phyloP scores from a whole-genome alignment of 2,329 filamentous ascomycete species.

The Rutstroemia sp. region DNA sequence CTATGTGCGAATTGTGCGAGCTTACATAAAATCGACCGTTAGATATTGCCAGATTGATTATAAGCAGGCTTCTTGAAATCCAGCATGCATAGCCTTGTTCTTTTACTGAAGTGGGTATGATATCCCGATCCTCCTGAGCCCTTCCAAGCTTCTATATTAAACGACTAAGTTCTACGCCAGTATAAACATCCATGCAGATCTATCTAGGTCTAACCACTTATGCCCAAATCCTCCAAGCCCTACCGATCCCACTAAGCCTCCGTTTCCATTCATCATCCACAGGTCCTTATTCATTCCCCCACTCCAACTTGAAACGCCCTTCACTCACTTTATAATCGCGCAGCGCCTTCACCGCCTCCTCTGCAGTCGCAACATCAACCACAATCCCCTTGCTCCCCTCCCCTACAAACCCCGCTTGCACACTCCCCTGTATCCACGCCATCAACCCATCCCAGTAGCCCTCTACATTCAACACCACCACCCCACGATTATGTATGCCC shows the following conservation, averaged over 20 bases:
- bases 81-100: not conserved
- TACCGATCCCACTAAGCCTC: not conserved
- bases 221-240: not conserved
- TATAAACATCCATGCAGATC: not conserved
- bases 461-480: slow-evolving; percentile 79
- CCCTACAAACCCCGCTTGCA: slow-evolving; percentile 70
- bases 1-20: no score
- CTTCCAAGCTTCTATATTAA: not conserved
- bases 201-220: not conserved
- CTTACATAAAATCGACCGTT: no score
- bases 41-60: no score
- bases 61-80: not conserved
- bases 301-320: slow-evolving; percentile 73
- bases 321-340: slow-evolving; percentile 67
- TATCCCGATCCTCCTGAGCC: not conserved
- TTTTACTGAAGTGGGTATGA: no score
- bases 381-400: slow-evolving; percentile 67
- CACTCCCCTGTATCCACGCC: slow-evolving; percentile 70
- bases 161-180: not conserved
- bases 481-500: slow-evolving; percentile 75
- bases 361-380: slow-evolving; percentile 63
- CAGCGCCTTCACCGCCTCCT: slow-evolving; percentile 65
- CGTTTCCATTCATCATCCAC: not conserved
- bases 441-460: slow-evolving; percentile 89
- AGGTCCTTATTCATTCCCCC: slow-evolving; percentile 44